Evolutionary conservation across 2,329 filamentous ascomycete genomes (phyloP).

Genomic region (Venturia nashicola): DNA sequence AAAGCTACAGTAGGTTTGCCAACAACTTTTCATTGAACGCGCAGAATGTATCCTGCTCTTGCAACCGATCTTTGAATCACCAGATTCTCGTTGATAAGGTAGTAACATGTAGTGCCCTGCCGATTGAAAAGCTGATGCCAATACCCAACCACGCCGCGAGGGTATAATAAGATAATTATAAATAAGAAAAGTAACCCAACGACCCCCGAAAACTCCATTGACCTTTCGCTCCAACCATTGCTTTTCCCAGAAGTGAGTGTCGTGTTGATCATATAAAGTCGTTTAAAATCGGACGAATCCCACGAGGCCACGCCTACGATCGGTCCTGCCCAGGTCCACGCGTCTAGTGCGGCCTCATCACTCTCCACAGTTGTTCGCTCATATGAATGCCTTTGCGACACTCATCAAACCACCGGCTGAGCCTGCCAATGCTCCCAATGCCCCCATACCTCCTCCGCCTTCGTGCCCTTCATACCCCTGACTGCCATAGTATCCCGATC

Average conservation of each 20-base stretch:
- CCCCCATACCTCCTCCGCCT: slow-evolving; percentile 17
- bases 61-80: not conserved
- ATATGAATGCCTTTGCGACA: slow-evolving; percentile 41
- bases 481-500: slow-evolving; percentile 33
- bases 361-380: slow-evolving; percentile 12
- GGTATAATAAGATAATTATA: slow-evolving; percentile 1
- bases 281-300: not conserved
- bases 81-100: not conserved
- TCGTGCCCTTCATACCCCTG: slow-evolving; percentile 26
- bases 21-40: not conserved
- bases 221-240: not conserved
- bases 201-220: not conserved
- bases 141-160: not conserved
- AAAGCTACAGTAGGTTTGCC: not conserved
- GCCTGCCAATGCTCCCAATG: slow-evolving; percentile 21
- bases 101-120: not conserved
- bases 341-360: not conserved
- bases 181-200: not conserved
- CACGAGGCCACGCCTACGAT: not conserved
- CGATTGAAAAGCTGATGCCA: not conserved
- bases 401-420: slow-evolving; percentile 33
- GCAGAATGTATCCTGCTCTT: not conserved
- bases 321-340: not conserved
- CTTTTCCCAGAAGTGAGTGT: not conserved
- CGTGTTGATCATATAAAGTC: not conserved